Evolutionary conservation across 768 basidiomycete species (phyloP), one percentile per base, ranked within the genome.

Genomic region (Pulveroboletus ravenelii): DNA sequence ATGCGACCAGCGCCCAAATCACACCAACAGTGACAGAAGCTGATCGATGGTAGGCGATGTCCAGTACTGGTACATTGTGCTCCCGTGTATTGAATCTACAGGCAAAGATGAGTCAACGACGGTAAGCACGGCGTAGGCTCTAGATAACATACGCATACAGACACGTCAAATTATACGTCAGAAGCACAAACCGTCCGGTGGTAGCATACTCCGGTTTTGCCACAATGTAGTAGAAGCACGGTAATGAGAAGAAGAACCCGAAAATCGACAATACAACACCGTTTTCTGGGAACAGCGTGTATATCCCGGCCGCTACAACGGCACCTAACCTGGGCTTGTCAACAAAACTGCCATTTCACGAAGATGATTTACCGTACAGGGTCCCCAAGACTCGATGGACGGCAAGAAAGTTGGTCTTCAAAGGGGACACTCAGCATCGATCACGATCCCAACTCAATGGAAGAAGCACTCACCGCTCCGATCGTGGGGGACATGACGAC

Each of bases 401-500:
- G 18, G 84, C 84, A 32, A 96, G 72, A 61, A 82, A 85, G 63
- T 98, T 97, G 14, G 94, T 95, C 84, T 93, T 62, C 32, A 5
- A 15, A 47, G 13, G 10, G 15, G 12, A 53, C 48, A 47, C 54
- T 60, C 15, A 54, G 52, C 51, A 51, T 55, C 14, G 23, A 50
- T 50, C 41, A 41, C 27, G 45, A 29, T 52, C 43, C 27, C 40
- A 42, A 23, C 23, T 14, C n/a, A 41, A 7, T 32, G 45, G 10
- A n/a, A 31, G 38, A 48, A 41, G 9, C 42, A 69, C 78, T 61
- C 60, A 89, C 89, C 32, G 85, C 89, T 45, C 93, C 92, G 37
- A 93, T 88, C 2, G 89, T 91, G 0, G 89, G 90, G 8, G 87
- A 89, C 60, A 92, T 85, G n/a, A 93, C 89, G n/a, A 88, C 82